A percentile compares a stretch with the other conserved stretches of the same genome.
Conservation (phyloP, 345 rosid species). For the Reutealis trisperma region DNA sequence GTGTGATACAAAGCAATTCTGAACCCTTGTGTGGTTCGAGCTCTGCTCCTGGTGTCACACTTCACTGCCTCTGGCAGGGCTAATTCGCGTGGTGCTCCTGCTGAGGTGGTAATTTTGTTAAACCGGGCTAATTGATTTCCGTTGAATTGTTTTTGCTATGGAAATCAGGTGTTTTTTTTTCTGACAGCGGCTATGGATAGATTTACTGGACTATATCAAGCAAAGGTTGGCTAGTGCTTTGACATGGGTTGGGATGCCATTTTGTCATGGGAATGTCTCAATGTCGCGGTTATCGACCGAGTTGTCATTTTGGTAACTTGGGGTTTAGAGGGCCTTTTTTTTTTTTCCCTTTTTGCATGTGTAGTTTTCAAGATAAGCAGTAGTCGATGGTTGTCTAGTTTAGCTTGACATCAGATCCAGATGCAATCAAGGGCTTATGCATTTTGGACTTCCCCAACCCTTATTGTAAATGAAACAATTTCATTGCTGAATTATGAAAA, state of each 20-base stretch:
- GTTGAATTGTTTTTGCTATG: not conserved
- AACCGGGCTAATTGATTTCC: conserved; percentile 34
- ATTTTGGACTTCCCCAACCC: conserved; percentile 14
- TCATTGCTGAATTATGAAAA: conserved; percentile 4
- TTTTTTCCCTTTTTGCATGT: not conserved
- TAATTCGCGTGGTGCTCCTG: conserved; percentile 26
- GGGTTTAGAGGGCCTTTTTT: not conserved
- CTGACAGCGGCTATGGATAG: not conserved
- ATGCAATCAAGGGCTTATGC: not conserved
- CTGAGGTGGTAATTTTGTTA: conserved; percentile 32
- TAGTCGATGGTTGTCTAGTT: not conserved
- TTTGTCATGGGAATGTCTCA: not conserved
- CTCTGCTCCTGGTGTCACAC: conserved; percentile 20
- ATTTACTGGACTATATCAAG: not conserved
- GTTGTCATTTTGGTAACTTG: conserved; percentile 5
- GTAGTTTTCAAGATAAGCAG: conserved; percentile 14
- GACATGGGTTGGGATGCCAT: conserved; percentile 9
- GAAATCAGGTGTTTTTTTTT: conserved; percentile 1
- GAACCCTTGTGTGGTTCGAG: conserved; percentile 21
- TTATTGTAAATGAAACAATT: conserved; percentile 15
- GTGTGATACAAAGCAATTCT: conserved; percentile 4
- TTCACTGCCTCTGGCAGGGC: conserved; percentile 27
- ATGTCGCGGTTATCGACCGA: not conserved
- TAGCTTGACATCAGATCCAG: not conserved
- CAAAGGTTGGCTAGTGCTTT: not conserved